A percentile compares a stretch with the other conserved stretches of the same genome.
Conservation (phyloP, 225 moss, liverwort and hornwort genomes). For the Ulota crispa region DNA sequence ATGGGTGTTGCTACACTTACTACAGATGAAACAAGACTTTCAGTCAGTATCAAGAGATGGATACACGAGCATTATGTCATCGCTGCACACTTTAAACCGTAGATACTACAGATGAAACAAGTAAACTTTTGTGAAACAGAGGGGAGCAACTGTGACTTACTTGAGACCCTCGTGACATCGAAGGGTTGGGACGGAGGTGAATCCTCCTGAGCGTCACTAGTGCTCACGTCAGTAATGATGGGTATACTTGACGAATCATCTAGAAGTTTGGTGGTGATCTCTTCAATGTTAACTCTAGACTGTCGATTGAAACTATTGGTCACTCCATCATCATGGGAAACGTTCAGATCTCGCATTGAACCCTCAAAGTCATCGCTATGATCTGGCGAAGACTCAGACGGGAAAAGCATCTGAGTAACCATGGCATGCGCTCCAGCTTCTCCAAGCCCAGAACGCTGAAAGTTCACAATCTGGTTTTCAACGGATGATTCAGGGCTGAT, state of each 20-base stretch:
- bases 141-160: slow-evolving; percentile 26
- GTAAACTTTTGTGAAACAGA: not conserved
- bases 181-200: slow-evolving; percentile 24
- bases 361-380: slow-evolving; percentile 48
- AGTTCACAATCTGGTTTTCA: slow-evolving; percentile 85
- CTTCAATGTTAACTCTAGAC: slow-evolving; percentile 68
- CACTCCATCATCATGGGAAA: slow-evolving; percentile 36
- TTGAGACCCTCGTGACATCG: slow-evolving; percentile 32
- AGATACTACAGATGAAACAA: not conserved
- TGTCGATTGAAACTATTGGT: slow-evolving; percentile 49
- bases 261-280: slow-evolving; percentile 49
- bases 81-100: not conserved
- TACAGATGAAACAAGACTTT: too few species aligned
- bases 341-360: slow-evolving; percentile 57
- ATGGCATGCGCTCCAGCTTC: slow-evolving; percentile 68
- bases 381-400: slow-evolving; percentile 48
- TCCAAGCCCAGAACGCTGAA: slow-evolving; percentile 60
- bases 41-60: slow-evolving; percentile 1
- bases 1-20: too few species aligned
- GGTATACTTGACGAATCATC: slow-evolving; percentile 27
- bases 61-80: not conserved
- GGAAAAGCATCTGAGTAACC: slow-evolving; percentile 65
- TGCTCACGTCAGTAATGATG: slow-evolving; percentile 49
- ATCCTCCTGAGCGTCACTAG: slow-evolving; percentile 27
- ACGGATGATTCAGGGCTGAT: slow-evolving; percentile 47